A percentile compares a stretch with the other conserved stretches of the same genome.
phyloP scores from a whole-genome alignment of 2,329 filamentous ascomycete species.

The Beauveria caledonica region DNA sequence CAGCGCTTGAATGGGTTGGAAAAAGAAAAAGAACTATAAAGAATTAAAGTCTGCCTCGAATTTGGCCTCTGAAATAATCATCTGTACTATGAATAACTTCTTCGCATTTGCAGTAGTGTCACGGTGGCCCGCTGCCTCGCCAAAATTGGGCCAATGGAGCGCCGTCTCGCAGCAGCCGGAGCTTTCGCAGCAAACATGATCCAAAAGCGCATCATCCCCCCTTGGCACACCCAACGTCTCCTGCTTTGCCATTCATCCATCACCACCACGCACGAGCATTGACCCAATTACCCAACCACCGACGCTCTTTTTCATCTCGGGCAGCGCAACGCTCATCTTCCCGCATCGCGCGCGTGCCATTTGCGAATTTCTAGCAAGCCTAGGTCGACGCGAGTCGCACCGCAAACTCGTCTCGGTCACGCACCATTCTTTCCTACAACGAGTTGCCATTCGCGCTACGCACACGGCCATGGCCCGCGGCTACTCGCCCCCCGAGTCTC shows the following conservation, averaged over 20 bases:
- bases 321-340: conserved; percentile 10
- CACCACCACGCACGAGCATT: neutral
- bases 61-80: too few species aligned
- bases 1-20: neutral
- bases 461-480: conserved; percentile 25
- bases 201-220: neutral
- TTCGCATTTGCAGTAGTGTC: neutral
- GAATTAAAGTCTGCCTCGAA: neutral
- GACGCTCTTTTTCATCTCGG: conserved; percentile 9
- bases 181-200: conserved; percentile 7
- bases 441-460: too few species aligned
- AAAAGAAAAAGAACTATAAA: too few species aligned
- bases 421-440: too few species aligned
- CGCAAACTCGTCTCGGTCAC: neutral
- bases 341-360: conserved; percentile 5
- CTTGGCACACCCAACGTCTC: neutral
- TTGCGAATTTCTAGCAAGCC: neutral
- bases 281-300: neutral
- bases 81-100: too few species aligned
- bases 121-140: neutral
- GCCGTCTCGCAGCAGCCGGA: neutral
- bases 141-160: conserved; percentile 10
- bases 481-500: conserved; percentile 35
- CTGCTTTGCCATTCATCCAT: neutral
- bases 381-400: neutral